Base-by-base conservation (phyloP, 352 stramenopile genomes). In the Pythium pectinolyticum region DNA sequence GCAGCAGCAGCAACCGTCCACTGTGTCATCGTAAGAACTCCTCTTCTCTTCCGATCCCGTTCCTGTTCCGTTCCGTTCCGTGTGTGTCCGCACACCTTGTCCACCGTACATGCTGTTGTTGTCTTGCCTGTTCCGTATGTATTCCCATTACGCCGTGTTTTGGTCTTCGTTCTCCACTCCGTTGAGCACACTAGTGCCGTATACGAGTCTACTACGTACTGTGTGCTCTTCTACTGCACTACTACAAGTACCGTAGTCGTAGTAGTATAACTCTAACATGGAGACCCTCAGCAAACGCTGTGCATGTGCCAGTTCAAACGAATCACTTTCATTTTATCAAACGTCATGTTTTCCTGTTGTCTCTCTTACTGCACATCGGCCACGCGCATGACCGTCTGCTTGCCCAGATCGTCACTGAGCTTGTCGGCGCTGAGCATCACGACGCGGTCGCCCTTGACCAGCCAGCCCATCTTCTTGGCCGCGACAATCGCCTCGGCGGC, bases 391-490 rank as follows among this genome's bases (percentile, higher is more conserved):
- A 92, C 71, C 45, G 91, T 92, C 70, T 94, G 81, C 54, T 90
- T 84, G 62, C 83, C 84, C 22, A 93, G 77, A 61, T 92, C 84
- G 60, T 89, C 70, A 57, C 78, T 90, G 34, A 92, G 73, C 57
- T 83, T 86, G 73, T 94, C 86, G 45, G 80, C 82, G 58, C 81
- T 92, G 51, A 95, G 75, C 45, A 97, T 73, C 25, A 98, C 89
- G 52, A 98, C 89, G 50, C 88, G 80, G 78, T 98, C 91, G 45
- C 92, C 92, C 5, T 75, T 63, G 41, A 84, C 77, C 54, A 96
- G 74, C 85, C 92, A 97, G 28, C 94, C 94, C 67, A 98, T 83
- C 67, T 97, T 94, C 65, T 93, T 95, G 34, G 91, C 91, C 11
- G 90, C 89, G 8, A 77, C 63, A 61, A 98, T 95, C 20, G 94